Evolutionary conservation across 225 moss, liverwort and hornwort species (phyloP).

Genomic region (Lunularia cruciata): DNA sequence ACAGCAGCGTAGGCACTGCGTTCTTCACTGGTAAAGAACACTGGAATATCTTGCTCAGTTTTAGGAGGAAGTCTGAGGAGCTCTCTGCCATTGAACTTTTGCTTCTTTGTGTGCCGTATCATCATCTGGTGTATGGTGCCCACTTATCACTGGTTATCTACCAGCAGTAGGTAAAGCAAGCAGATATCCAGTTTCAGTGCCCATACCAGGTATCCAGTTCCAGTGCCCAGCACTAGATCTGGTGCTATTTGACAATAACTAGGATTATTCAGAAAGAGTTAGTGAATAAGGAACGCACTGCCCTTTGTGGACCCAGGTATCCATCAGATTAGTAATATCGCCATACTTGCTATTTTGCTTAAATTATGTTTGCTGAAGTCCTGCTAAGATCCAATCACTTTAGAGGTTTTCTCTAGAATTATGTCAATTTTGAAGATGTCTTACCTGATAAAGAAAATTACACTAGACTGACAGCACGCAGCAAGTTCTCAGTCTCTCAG

Average conservation of each 20-base stretch:
- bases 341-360: background rate
- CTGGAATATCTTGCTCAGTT: constrained; percentile 97
- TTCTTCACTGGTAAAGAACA: constrained; percentile 87
- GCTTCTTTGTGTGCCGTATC: constrained; percentile 99
- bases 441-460: background rate
- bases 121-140: constrained; percentile 77
- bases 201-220: too few species aligned
- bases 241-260: constrained; percentile 2
- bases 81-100: constrained; percentile 99
- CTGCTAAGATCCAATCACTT: too few species aligned
- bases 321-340: background rate
- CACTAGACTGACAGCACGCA: background rate
- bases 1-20: constrained; percentile 92
- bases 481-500: background rate
- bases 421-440: background rate
- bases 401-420: background rate
- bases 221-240: constrained; percentile 16
- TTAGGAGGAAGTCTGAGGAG: constrained; percentile 98
- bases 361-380: background rate
- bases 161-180: too few species aligned
- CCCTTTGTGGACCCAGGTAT: background rate
- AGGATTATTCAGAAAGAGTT: background rate
- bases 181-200: too few species aligned
- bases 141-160: constrained; percentile 38
- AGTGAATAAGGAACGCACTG: background rate